A percentile compares a stretch with the other conserved stretches of the same genome.
phyloP scores from a whole-genome alignment of 2,329 filamentous ascomycete species.

The Celoporthe dispersa region DNA sequence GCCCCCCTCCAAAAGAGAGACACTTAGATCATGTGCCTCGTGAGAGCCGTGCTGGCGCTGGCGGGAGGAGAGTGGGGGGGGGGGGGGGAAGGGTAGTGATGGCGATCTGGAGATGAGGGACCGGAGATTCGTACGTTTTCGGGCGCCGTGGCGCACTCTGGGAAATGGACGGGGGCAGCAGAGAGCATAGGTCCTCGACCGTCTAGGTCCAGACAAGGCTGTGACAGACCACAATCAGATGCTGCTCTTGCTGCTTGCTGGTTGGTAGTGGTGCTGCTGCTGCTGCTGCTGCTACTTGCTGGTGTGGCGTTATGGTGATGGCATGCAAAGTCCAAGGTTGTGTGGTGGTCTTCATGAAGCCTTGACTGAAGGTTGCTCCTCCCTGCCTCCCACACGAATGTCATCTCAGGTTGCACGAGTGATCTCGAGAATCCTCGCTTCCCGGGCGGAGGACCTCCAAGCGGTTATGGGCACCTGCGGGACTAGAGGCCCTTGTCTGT shows the following conservation, averaged over 20 bases:
- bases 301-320: not conserved
- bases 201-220: not conserved
- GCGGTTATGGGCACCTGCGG: constrained; percentile 3
- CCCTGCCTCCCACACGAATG: not conserved
- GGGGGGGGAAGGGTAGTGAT: not conserved
- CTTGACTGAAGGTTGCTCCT: not conserved
- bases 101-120: constrained; percentile 1
- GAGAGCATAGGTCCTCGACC: not conserved
- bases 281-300: not conserved
- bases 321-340: not conserved
- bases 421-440: not conserved
- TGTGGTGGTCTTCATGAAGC: not conserved
- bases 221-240: not conserved
- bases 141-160: not conserved
- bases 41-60: not conserved
- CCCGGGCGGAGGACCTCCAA: not conserved
- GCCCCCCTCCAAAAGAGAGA: not conserved
- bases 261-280: not conserved
- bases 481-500: not conserved
- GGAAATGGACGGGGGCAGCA: not conserved
- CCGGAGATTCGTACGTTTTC: constrained; percentile 1
- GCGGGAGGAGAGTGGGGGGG: too few species aligned
- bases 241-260: not conserved
- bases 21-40: not conserved
- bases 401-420: not conserved